Evolutionary conservation across 2,329 filamentous ascomycete species (phyloP), one percentile per base, ranked within the genome.

Genomic region (Helminthosporium solani): DNA sequence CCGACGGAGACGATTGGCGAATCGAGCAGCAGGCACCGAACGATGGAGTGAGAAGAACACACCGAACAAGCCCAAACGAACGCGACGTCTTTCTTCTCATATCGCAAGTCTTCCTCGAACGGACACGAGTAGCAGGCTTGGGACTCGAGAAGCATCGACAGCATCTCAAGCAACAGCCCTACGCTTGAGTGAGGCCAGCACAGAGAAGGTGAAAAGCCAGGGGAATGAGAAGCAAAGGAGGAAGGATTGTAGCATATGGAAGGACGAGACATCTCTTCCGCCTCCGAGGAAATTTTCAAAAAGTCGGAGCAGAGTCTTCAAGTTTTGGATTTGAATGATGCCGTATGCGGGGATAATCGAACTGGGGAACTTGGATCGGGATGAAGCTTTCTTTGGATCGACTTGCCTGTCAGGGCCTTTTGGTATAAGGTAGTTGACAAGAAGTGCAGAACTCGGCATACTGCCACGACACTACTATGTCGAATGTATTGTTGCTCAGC

Each of bases 291-390:
- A 60, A 41, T 66, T 62, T 31, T 38, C 61, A 37, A 70, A 66
- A 47, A 67, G 58, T 50, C 70, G 64, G 42, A 67, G 64, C 43
- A 52, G 55, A 40, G 64, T 70, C 23, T 66, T 71, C 52, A 70
- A 64, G 40, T 69, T 71, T 50, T 71, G 66, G 60, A 44, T 57
- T 43, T 67, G 47, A 60, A 23, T 18, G 23, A 14, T 30, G 12
- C 23, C 5, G n/a, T 30, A 11, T n/a, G 18, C 34, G 23, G 6
- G 7, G 18, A 23, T 25, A 18, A 33, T 19, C 33, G 38, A 19
- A 31, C 33, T 36, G 16, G 36, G 31, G 12, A 30, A 12, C 38
- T 56, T 50, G 50, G 31, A 52, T 57, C 37, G 34, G n/a, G 20
- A 49, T 14, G 35, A 37, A 44, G 36, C 44, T 46, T 27, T 31